A percentile compares a stretch with the other conserved stretches of the same genome.
Evolutionary conservation across 2,329 filamentous ascomycete species (phyloP).

Genomic region (Diplodia scrobiculata): DNA sequence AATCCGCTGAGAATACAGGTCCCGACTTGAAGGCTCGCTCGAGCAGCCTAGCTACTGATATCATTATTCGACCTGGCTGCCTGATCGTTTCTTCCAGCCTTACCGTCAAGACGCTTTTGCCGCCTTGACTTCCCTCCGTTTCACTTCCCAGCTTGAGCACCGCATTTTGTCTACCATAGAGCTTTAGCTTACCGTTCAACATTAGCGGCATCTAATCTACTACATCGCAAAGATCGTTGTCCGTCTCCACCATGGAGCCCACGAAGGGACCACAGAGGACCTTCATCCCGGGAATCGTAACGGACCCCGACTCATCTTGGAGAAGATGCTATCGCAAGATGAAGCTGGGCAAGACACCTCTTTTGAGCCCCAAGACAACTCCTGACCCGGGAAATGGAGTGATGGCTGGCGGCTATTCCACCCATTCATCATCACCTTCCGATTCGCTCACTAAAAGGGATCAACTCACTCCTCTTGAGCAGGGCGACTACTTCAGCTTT

Average conservation of each 20-base stretch:
- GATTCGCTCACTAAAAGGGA: constrained; percentile 1
- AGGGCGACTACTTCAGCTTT: not conserved
- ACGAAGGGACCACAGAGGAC: constrained; percentile 1
- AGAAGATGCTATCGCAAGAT: constrained; percentile 14
- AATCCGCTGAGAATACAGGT: constrained; percentile 22
- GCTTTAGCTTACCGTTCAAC: not conserved
- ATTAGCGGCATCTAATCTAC: not conserved
- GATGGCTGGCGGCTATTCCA: not conserved
- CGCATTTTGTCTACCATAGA: constrained; percentile 8
- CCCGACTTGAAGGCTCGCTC: constrained; percentile 31
- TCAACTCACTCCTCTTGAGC: not conserved
- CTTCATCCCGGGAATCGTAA: constrained; percentile 12
- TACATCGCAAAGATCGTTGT: not conserved
- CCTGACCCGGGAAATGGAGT: not conserved
- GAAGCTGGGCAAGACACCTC: constrained; percentile 9
- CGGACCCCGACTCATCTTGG: constrained; percentile 13
- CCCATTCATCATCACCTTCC: not conserved
- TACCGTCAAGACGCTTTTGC: not conserved
- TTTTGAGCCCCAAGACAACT: not conserved
- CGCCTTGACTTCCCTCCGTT: constrained; percentile 19
- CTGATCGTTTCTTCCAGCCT: not conserved
- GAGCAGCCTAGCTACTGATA: constrained; percentile 13
- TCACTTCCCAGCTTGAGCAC: not conserved
- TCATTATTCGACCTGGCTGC: constrained; percentile 28
- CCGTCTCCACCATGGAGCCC: constrained; percentile 7